These are phyloP conservation scores for Claviceps purpurea DNA, from an alignment of 2,329 filamentous ascomycete species.

Conservation along the genomic window DNA sequence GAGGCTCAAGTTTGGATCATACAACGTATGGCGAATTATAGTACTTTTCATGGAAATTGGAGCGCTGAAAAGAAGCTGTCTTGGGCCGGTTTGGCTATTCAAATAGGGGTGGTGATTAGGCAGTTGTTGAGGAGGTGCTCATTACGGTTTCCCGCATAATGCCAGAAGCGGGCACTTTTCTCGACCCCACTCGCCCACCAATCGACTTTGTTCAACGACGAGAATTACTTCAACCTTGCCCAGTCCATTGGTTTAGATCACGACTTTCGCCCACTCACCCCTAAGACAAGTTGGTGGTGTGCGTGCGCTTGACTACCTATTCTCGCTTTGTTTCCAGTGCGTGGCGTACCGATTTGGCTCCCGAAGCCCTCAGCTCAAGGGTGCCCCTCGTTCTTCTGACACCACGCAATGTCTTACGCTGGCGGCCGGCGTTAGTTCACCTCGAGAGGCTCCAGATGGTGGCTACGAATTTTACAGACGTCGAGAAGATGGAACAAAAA, in stretches of 20 bases:
- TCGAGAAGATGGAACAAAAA: background rate
- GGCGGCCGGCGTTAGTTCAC: background rate
- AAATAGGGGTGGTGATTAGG: no score
- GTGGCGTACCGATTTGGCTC: conserved; percentile 1
- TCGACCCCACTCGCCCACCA: background rate
- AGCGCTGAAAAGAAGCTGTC: no score
- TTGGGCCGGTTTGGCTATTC: no score
- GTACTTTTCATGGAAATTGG: no score
- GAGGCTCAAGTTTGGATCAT: no score
- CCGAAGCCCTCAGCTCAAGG: conserved; percentile 5
- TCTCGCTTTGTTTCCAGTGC: background rate
- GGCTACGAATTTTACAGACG: background rate
- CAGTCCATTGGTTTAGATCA: background rate
- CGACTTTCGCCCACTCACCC: background rate
- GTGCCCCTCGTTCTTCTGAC: background rate
- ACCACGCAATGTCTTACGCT: background rate
- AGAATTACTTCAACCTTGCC: background rate
- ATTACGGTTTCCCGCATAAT: no score
- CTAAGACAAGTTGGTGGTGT: background rate
- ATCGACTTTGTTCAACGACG: background rate
- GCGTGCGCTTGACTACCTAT: background rate
- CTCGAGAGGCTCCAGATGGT: background rate
- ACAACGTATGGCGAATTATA: no score
- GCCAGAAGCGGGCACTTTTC: background rate
- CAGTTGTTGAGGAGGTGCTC: no score